Percentiles rank a stretch among this genome's conserved stretches.
Evolutionary conservation across 805 yeast species (phyloP).

Genomic region (Yarrowia phangngaensis): DNA sequence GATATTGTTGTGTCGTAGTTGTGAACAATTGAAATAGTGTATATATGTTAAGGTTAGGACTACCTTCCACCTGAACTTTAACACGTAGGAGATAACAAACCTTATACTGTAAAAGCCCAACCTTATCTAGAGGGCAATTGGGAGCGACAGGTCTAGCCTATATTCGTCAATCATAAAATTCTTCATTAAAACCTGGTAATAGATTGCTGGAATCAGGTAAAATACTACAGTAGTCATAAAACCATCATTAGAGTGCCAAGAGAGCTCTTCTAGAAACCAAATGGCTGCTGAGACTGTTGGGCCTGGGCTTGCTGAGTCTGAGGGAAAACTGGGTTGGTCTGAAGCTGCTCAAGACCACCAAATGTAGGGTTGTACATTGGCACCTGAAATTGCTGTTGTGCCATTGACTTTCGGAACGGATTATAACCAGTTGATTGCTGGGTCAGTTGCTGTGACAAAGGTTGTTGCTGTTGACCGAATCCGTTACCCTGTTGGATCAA

Average conservation of each 20-base stretch:
- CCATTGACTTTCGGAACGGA: slow-evolving; percentile 49
- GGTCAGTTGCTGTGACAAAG: slow-evolving; percentile 30
- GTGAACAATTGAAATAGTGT: no score
- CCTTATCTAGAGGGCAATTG: not conserved
- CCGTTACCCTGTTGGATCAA: slow-evolving; percentile 24
- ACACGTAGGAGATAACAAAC: no score
- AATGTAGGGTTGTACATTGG: slow-evolving; percentile 46
- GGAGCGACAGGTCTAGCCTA: no score
- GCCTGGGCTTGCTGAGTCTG: slow-evolving; percentile 43
- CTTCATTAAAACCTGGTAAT: not conserved
- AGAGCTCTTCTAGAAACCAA: slow-evolving; percentile 17
- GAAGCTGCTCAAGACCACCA: slow-evolving; percentile 66
- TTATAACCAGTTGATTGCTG: slow-evolving; percentile 53
- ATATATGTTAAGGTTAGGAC: no score
- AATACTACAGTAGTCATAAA: not conserved
- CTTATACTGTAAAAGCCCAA: no score
- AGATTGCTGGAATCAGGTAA: not conserved
- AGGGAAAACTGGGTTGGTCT: slow-evolving; percentile 66
- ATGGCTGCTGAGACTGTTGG: slow-evolving; percentile 14
- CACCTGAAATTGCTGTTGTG: slow-evolving; percentile 35
- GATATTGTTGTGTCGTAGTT: no score
- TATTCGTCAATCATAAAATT: not conserved
- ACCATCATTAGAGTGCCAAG: slow-evolving; percentile 10
- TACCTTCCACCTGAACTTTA: no score
- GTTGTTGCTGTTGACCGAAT: slow-evolving; percentile 24